A percentile compares a stretch with the other conserved stretches of the same genome.
Conservation (phyloP, 345 rosid species). For the Trapa bicornis region DNA sequence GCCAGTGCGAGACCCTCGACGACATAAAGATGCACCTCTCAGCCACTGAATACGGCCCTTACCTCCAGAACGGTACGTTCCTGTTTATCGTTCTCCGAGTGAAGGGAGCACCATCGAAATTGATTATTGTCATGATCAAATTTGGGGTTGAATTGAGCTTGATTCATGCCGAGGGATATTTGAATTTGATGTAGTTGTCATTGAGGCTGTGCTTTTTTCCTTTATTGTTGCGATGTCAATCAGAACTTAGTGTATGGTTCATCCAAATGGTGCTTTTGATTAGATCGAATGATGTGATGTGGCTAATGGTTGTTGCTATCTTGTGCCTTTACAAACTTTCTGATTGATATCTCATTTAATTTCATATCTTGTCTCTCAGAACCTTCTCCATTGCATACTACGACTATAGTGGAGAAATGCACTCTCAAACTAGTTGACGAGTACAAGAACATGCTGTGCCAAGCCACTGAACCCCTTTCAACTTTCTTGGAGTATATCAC, state of each 20-base stretch:
- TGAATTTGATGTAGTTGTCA: too few relatives aligned
- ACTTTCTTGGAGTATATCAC: slow-evolving; percentile 93
- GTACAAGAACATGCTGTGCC: slow-evolving; percentile 85
- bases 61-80: slow-evolving; percentile 7
- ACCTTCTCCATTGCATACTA: slow-evolving; percentile 93
- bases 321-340: neutral
- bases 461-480: slow-evolving; percentile 94
- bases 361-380: slow-evolving; percentile 34
- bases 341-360: neutral
- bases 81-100: too few relatives aligned
- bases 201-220: too few relatives aligned
- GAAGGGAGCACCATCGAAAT: too few relatives aligned
- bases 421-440: slow-evolving; percentile 93
- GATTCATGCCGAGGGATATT: too few relatives aligned
- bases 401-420: slow-evolving; percentile 97
- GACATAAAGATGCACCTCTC: too few relatives aligned
- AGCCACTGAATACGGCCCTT: too few relatives aligned
- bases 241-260: neutral
- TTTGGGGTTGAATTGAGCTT: too few relatives aligned
- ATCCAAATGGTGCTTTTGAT: neutral
- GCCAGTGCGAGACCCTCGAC: too few relatives aligned
- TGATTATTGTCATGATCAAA: too few relatives aligned
- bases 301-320: neutral
- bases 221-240: neutral
- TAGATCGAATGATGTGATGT: neutral